Percentiles rank a stretch among this genome's conserved stretches.
phyloP scores from a whole-genome alignment of 2,329 filamentous ascomycete genomes.

The Fusarium sp. region DNA sequence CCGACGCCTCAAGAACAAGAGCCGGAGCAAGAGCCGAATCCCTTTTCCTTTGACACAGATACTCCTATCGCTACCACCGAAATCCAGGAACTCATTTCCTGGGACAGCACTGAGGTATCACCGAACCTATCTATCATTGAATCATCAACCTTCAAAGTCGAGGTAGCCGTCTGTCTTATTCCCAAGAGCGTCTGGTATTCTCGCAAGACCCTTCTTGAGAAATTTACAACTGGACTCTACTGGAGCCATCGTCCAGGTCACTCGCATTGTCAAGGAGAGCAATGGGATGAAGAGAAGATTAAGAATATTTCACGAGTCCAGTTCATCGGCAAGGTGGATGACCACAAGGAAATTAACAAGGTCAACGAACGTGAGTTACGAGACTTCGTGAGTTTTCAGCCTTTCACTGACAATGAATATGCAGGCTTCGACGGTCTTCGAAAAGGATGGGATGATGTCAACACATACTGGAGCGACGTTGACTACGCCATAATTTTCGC shows the following conservation, averaged over 20 bases:
- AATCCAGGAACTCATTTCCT: not conserved
- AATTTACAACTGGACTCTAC: constrained; percentile 10
- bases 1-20: not conserved
- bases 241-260: constrained; percentile 1
- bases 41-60: not conserved
- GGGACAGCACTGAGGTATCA: not conserved
- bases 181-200: constrained; percentile 16
- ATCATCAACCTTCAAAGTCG: not conserved
- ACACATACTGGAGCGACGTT: constrained; percentile 20
- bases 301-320: constrained; percentile 6
- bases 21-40: not conserved
- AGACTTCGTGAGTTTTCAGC: rapidly evolving
- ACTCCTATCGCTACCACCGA: not conserved
- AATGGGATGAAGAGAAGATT: constrained; percentile 8
- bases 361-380: not conserved
- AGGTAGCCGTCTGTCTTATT: constrained; percentile 13
- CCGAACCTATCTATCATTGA: not conserved
- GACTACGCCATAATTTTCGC: constrained; percentile 18
- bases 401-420: not conserved
- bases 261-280: not conserved
- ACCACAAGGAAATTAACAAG: not conserved
- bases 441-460: constrained; percentile 9
- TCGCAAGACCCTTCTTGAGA: constrained; percentile 7
- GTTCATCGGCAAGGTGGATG: constrained; percentile 6
- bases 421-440: constrained; percentile 5